Evolutionary conservation across 2,329 filamentous ascomycete genomes (phyloP), one percentile per base, ranked within the genome.

Genomic region (Beauveria brongniartii): DNA sequence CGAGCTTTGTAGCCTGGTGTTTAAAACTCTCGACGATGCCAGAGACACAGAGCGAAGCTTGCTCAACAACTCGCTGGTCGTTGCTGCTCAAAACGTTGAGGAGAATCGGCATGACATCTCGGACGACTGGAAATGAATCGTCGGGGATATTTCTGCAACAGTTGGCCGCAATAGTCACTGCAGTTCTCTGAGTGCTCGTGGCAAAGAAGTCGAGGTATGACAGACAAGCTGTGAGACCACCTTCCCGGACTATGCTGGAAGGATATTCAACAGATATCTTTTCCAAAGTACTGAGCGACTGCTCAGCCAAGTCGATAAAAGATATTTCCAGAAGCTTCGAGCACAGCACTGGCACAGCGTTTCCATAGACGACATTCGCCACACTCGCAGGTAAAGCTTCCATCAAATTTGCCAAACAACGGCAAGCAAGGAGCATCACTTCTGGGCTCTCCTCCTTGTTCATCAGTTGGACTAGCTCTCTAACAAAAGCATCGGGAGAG

Each of bases 251-350:
- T 67, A 99, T 99, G 61, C 91, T 92, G 4, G 90, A 87, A 1
- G 94, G 94, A 70, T 96, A 99, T 71, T 99, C 94, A 61, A 93
- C 86, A 0, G 94, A 99, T 55, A 99, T 97, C 76, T 97, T 99
- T 72, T 97, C 92, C 58, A 99, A 79, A 0, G 94, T 99, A 77
- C 92, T 99, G 55, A 99, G 78, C 62, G 94, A 92, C 77, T 99
- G 95, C 75, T 99, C 94, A 43, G 95, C 95, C 59, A 99, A 80
- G 73, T 99, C 94, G 71, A 99, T 99, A 73, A 93, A 99, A 64
- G 93, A 89, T 51, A 97, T 97, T 74, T 97, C 92, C 63, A 97
- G 80, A 34, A 99, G 80, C 75, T 97, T 99, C 70, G 93, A 90
- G 75, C 94, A 97, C 28, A 99, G 79, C 14, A 99, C 87, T 2